phyloP scores from a whole-genome alignment of 1,139 yeast genomes.

The Yamadazyma jaroonii region DNA sequence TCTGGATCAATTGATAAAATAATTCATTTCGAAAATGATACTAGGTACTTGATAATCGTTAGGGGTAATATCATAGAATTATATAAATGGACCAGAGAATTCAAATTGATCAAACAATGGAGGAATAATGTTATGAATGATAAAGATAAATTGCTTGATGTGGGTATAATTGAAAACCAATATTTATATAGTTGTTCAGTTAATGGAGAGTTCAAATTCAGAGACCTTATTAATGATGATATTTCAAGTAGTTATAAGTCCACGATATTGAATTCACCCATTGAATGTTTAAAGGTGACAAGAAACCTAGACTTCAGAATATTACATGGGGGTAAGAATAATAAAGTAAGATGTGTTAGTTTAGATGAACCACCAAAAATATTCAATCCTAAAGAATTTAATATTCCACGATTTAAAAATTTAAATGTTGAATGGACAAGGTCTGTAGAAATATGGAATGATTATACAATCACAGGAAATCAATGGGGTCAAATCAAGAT shows the following conservation, averaged over 20 bases:
- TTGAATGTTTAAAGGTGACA: slow-evolving; percentile 31
- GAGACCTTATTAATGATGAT: slow-evolving; percentile 45
- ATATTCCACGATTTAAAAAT: neutral
- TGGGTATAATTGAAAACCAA: slow-evolving; percentile 27
- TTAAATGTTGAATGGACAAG: slow-evolving; percentile 9
- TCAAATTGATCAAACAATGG: slow-evolving; percentile 33
- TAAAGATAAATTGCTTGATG: slow-evolving; percentile 19
- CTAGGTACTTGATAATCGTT: slow-evolving; percentile 24
- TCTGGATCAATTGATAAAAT: slow-evolving; percentile 6
- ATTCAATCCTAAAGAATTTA: neutral
- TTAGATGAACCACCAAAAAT: neutral
- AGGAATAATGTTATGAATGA: slow-evolving; percentile 21
- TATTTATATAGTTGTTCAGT: slow-evolving; percentile 44
- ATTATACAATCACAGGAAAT: slow-evolving; percentile 29
- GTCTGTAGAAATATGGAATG: slow-evolving; percentile 9
- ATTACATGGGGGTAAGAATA: slow-evolving; percentile 47
- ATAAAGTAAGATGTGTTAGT: slow-evolving; percentile 28
- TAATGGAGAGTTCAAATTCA: slow-evolving; percentile 41
- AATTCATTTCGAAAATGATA: slow-evolving; percentile 9
- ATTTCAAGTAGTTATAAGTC: slow-evolving; percentile 28
- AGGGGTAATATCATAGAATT: slow-evolving; percentile 31
- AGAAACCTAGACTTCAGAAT: slow-evolving; percentile 15
- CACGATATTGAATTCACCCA: slow-evolving; percentile 31
- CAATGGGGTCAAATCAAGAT: slow-evolving; percentile 32
- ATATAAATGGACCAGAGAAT: slow-evolving; percentile 17